Conservation (phyloP, 2,329 filamentous ascomycete genomes). For the Aphanoascus verrucosus region DNA sequence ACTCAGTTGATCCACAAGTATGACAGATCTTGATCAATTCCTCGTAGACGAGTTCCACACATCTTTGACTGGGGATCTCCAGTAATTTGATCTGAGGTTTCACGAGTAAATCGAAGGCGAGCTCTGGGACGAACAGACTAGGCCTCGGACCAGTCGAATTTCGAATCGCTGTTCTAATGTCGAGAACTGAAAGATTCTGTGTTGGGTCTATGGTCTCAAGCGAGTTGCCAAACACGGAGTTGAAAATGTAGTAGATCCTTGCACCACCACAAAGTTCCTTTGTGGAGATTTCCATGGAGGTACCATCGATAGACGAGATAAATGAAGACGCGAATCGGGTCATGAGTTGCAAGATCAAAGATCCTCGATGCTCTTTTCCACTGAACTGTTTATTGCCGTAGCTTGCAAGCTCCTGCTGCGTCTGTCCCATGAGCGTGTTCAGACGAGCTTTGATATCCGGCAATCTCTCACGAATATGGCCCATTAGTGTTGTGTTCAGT, state of each 20-base stretch:
- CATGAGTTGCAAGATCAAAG: slow-evolving; percentile 92
- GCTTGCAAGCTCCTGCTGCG: slow-evolving; percentile 92
- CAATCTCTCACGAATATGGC: slow-evolving; percentile 86
- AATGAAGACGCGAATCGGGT: slow-evolving; percentile 96
- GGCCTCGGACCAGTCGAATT: slow-evolving; percentile 95
- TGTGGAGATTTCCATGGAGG: slow-evolving; percentile 94
- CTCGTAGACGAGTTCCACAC: slow-evolving; percentile 95
- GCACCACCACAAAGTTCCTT: slow-evolving; percentile 94
- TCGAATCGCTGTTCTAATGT: slow-evolving; percentile 93
- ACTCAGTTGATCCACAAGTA: slow-evolving; percentile 89
- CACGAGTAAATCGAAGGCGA: slow-evolving; percentile 93
- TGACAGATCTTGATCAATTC: slow-evolving; percentile 99
- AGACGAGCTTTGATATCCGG: slow-evolving; percentile 96
- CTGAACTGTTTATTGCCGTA: slow-evolving; percentile 98
- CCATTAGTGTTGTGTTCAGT: slow-evolving; percentile 88
- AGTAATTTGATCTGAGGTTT: slow-evolving; percentile 98
- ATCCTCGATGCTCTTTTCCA: slow-evolving; percentile 91
- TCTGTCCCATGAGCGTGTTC: slow-evolving; percentile 99
- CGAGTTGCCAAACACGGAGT: slow-evolving; percentile 94
- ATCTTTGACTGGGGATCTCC: slow-evolving; percentile 88
- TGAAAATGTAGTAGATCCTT: slow-evolving; percentile 97
- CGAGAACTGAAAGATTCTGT: slow-evolving; percentile 82
- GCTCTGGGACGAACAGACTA: slow-evolving; percentile 91
- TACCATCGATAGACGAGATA: slow-evolving; percentile 97
- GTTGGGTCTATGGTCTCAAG: slow-evolving; percentile 94